Evolutionary conservation across 768 basidiomycete genomes (phyloP).

Genomic region (Pisolithus tinctorius): DNA sequence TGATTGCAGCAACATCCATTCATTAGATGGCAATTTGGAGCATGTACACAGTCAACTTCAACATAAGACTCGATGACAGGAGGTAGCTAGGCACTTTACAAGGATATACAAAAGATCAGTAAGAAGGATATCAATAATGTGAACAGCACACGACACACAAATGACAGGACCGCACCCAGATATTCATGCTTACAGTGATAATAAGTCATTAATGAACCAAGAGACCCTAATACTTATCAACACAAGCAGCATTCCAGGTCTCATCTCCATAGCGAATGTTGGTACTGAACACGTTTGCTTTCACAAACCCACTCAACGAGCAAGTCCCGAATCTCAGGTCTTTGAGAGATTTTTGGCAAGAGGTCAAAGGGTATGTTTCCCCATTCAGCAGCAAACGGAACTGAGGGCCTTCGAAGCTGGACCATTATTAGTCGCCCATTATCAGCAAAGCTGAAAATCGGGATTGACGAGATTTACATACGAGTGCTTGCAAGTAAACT

Average conservation of each 20-base stretch:
- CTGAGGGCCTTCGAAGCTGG: constrained; percentile 29
- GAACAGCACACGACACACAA: too few species aligned
- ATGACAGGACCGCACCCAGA: background rate
- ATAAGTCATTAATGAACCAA: background rate
- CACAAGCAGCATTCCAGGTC: constrained; percentile 32
- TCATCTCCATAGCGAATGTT: constrained; percentile 23
- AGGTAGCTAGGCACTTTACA: too few species aligned
- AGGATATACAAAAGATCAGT: too few species aligned
- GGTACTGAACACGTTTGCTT: constrained; percentile 21
- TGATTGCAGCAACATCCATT: too few species aligned
- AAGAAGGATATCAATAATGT: too few species aligned
- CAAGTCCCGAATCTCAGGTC: constrained; percentile 33
- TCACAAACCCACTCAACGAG: constrained; percentile 29
- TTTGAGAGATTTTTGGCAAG: constrained; percentile 23
- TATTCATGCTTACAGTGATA: background rate
- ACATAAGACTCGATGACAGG: too few species aligned
- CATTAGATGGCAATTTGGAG: too few species aligned
- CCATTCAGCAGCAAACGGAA: constrained; percentile 38
- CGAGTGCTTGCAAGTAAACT: constrained; percentile 32
- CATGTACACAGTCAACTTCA: too few species aligned
- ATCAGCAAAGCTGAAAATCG: background rate
- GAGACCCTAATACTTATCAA: background rate
- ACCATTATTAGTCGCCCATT: background rate
- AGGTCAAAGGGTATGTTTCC: constrained; percentile 31
- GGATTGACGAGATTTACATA: constrained; percentile 7